A percentile compares a stretch with the other conserved stretches of the same genome.
phyloP scores from a whole-genome alignment of 2,329 filamentous ascomycete species.

The Verticillium albo-atrum region DNA sequence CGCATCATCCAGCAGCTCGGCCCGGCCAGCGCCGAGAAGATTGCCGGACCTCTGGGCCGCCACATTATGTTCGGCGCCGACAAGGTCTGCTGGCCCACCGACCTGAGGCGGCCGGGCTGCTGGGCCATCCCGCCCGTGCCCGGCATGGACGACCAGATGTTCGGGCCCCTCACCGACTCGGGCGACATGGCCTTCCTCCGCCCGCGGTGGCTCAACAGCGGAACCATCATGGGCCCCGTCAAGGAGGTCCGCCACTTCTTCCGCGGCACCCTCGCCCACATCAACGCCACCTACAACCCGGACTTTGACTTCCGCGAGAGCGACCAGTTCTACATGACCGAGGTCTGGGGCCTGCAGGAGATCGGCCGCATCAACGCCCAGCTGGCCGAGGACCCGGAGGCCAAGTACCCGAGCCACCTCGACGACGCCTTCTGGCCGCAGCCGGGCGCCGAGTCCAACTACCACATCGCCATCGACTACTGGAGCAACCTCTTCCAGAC shows the following conservation, averaged over 20 bases:
- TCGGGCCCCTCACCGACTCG: constrained; percentile 29
- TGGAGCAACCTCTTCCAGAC: constrained; percentile 35
- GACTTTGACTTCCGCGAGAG: constrained; percentile 27
- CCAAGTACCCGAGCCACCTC: constrained; percentile 9
- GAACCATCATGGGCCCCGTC: constrained; percentile 38
- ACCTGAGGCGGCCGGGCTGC: constrained; percentile 30
- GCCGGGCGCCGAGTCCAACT: constrained; percentile 14
- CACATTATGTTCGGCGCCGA: constrained; percentile 40
- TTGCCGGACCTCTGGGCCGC: constrained; percentile 25
- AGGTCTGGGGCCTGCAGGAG: constrained; percentile 38
- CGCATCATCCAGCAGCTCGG: constrained; percentile 47
- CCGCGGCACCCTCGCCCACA: constrained; percentile 21
- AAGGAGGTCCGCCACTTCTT: constrained; percentile 24
- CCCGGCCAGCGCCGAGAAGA: constrained; percentile 22
- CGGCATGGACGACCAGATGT: constrained; percentile 22
- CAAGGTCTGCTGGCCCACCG: constrained; percentile 37
- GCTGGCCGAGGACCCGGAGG: constrained; percentile 14
- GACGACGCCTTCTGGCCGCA: constrained; percentile 16
- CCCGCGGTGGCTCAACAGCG: constrained; percentile 39
- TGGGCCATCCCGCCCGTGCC: constrained; percentile 32
- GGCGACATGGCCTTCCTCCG: constrained; percentile 24
- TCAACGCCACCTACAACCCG: constrained; percentile 27
- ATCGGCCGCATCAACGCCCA: constrained; percentile 27
- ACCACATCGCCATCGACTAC: constrained; percentile 34
- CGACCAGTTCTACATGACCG: constrained; percentile 38